Conservation (phyloP, 176 grass and related monocot species). For the Puccinellia tenuiflora region DNA sequence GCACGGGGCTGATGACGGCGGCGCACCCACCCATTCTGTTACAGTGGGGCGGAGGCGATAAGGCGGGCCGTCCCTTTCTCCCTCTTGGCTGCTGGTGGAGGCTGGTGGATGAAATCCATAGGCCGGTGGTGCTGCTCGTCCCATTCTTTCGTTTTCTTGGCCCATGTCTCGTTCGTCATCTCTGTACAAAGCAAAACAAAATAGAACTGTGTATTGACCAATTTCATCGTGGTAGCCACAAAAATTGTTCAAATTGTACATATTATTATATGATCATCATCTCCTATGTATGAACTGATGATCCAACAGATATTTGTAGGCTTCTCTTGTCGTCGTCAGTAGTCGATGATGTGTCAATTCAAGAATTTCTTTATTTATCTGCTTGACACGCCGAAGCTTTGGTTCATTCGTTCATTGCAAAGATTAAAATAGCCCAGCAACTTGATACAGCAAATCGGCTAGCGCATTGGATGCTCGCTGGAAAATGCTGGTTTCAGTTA, state of each 20-base stretch:
- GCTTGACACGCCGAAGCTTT: not conserved
- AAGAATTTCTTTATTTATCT: not conserved
- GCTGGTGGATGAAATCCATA: not conserved
- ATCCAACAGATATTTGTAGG: not conserved
- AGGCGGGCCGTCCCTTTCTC: slow-evolving; percentile 39
- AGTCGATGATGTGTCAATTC: too few relatives aligned
- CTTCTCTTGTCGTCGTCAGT: not conserved
- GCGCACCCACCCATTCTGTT: not conserved
- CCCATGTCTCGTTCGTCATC: not conserved
- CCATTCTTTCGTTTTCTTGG: not conserved
- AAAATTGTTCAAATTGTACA: not conserved
- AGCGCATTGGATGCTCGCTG: not conserved
- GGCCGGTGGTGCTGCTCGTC: not conserved
- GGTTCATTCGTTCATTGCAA: not conserved
- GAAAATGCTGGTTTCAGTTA: not conserved
- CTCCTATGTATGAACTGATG: not conserved
- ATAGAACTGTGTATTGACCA: not conserved
- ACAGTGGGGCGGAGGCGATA: slow-evolving; percentile 31
- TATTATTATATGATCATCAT: not conserved
- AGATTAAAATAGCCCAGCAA: not conserved
- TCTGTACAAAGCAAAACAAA: slow-evolving; percentile 7
- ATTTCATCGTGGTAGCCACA: not conserved
- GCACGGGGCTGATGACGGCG: not conserved
- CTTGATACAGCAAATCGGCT: not conserved
- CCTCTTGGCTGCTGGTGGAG: not conserved